A percentile compares a stretch with the other conserved stretches of the same genome.
phyloP scores from a whole-genome alignment of 129 eudicot genomes.

The Gnaphalium uliginosum region DNA sequence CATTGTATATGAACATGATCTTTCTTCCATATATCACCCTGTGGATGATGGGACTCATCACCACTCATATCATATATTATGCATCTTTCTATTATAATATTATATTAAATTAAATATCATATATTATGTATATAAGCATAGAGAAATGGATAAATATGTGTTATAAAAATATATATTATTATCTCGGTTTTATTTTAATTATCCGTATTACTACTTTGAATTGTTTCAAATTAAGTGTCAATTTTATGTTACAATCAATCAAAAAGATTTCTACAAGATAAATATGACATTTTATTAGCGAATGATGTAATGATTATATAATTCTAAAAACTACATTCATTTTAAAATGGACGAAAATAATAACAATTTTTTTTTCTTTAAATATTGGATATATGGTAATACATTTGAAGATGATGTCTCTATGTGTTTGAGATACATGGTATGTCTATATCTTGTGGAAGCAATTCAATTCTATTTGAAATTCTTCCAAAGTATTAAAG shows the following conservation, averaged over 20 bases:
- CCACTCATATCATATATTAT: conserved; percentile 32
- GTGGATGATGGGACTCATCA: conserved; percentile 71
- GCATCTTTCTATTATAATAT: background rate
- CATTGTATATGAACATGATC: conserved; percentile 45
- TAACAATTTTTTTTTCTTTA: too few species aligned
- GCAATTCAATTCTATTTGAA: background rate
- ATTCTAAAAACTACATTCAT: too few species aligned
- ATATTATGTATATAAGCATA: too few species aligned
- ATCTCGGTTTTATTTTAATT: too few species aligned
- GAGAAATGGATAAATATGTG: too few species aligned
- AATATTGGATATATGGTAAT: too few species aligned
- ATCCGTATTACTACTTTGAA: background rate
- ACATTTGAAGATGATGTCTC: too few species aligned
- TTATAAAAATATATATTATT: too few species aligned
- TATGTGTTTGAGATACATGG: background rate
- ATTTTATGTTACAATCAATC: background rate
- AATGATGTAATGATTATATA: too few species aligned
- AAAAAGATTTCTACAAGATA: too few species aligned
- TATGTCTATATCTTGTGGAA: background rate
- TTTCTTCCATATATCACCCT: conserved; percentile 30
- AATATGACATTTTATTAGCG: too few species aligned
- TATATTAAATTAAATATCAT: too few species aligned
- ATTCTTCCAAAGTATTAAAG: background rate
- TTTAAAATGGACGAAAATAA: background rate
- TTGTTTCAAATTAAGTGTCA: background rate